These are phyloP conservation scores for Scheffersomyces lignosus DNA, from an alignment of 805 yeast genomes.

Conservation along the genomic window DNA sequence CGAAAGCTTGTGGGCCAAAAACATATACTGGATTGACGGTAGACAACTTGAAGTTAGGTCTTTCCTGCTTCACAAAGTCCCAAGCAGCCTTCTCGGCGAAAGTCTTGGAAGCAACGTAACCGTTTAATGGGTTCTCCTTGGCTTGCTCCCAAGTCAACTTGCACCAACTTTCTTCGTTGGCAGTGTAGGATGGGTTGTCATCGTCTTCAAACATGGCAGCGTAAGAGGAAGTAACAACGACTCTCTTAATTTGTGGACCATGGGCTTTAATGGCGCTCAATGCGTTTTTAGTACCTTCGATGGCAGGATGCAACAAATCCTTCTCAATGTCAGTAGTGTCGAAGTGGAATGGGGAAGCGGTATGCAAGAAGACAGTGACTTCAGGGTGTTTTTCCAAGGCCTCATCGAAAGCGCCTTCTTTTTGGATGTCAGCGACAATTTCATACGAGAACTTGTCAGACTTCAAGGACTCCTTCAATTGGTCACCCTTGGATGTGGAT, in stretches of 20 bases:
- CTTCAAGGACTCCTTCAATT: neutral
- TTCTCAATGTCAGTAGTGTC: slow-evolving; percentile 45
- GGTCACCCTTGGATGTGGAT: neutral
- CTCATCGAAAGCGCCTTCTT: slow-evolving; percentile 45
- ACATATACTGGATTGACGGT: slow-evolving; percentile 22
- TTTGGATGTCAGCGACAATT: slow-evolving; percentile 48
- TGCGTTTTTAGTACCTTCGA: slow-evolving; percentile 54
- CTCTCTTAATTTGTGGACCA: slow-evolving; percentile 42
- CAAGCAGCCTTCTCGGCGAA: slow-evolving; percentile 15
- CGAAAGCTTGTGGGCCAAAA: slow-evolving; percentile 33
- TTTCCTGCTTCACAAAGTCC: slow-evolving; percentile 11
- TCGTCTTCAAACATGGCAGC: slow-evolving; percentile 44
- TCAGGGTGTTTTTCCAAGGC: slow-evolving; percentile 50
- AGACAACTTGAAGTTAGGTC: slow-evolving; percentile 40
- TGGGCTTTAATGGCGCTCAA: slow-evolving; percentile 46
- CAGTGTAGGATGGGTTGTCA: slow-evolving; percentile 6
- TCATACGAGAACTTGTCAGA: slow-evolving; percentile 40
- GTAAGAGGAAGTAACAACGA: slow-evolving; percentile 52
- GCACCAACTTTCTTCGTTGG: slow-evolving; percentile 16
- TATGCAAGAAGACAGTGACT: slow-evolving; percentile 54
- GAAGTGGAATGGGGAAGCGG: slow-evolving; percentile 60
- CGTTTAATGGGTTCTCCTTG: slow-evolving; percentile 4
- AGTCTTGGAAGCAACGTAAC: slow-evolving; percentile 13
- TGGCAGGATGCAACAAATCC: slow-evolving; percentile 56
- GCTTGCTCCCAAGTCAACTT: slow-evolving; percentile 17